A percentile compares a stretch with the other conserved stretches of the same genome.
Evolutionary conservation across 192 early-diverging fungal species (phyloP).

Genomic region (Mortierella alpina): DNA sequence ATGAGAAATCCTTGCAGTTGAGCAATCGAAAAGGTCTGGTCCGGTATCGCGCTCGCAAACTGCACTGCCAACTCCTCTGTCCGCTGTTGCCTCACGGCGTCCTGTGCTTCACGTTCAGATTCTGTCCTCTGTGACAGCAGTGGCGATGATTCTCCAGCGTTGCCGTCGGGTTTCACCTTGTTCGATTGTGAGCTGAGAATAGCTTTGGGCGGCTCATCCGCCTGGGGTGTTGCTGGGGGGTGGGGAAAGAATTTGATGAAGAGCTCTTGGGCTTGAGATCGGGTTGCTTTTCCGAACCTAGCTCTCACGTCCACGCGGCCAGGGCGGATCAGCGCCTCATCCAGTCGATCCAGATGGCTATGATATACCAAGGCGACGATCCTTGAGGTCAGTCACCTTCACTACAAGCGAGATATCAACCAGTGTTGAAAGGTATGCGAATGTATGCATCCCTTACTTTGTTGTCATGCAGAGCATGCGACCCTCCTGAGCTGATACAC

Average conservation of each 20-base stretch:
- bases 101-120: not conserved
- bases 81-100: not conserved
- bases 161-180: not conserved
- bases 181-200: too few species aligned
- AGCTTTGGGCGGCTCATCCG: not conserved
- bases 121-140: slow-evolving; percentile 9
- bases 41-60: slow-evolving; percentile 57
- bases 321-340: slow-evolving; percentile 79
- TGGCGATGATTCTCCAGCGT: not conserved
- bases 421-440: not conserved
- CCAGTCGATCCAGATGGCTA: slow-evolving; percentile 74
- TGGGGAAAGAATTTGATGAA: slow-evolving; percentile 76
- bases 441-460: slow-evolving; percentile 57
- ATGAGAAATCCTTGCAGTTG: slow-evolving; percentile 65
- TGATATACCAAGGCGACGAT: not conserved
- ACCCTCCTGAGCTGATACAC: slow-evolving; percentile 75
- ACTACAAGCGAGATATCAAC: not conserved
- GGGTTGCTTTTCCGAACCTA: slow-evolving; percentile 68
- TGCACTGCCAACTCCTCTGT: slow-evolving; percentile 32
- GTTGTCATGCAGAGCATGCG: slow-evolving; percentile 83
- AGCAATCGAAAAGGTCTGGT: slow-evolving; percentile 59
- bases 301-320: slow-evolving; percentile 76
- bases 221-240: not conserved
- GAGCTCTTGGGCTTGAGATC: slow-evolving; percentile 68
- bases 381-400: not conserved